Conservation (phyloP, 192 early-diverging fungal genomes). For the Rhizophagus sp. region DNA sequence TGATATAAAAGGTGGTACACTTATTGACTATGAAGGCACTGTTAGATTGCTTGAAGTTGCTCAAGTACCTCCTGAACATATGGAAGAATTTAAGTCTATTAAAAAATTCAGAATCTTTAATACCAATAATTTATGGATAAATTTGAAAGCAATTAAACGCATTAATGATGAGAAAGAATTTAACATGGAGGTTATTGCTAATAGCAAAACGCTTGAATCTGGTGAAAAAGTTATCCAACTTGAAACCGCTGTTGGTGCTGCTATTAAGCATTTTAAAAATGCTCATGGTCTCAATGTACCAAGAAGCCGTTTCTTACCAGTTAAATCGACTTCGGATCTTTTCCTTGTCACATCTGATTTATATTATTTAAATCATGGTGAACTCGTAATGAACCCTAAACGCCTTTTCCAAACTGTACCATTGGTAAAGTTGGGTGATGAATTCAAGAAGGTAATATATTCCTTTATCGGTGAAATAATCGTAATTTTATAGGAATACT, state of each 20-base stretch:
- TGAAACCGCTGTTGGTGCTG: slow-evolving; percentile 98
- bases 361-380: slow-evolving; percentile 91
- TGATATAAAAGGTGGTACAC: slow-evolving; percentile 99
- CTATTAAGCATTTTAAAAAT: slow-evolving; percentile 95
- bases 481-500: background rate
- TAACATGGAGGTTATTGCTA: slow-evolving; percentile 94
- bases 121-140: slow-evolving; percentile 93
- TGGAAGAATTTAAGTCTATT: slow-evolving; percentile 98
- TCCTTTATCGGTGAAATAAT: background rate
- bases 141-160: slow-evolving; percentile 83
- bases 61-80: slow-evolving; percentile 95
- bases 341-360: slow-evolving; percentile 96
- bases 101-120: slow-evolving; percentile 99
- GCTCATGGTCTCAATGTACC: slow-evolving; percentile 99
- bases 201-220: slow-evolving; percentile 90
- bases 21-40: slow-evolving; percentile 95
- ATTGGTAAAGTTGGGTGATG: slow-evolving; percentile 94
- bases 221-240: slow-evolving; percentile 98
- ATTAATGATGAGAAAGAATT: slow-evolving; percentile 74
- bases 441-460: slow-evolving; percentile 89
- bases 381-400: slow-evolving; percentile 90
- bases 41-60: slow-evolving; percentile 96
- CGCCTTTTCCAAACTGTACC: slow-evolving; percentile 92
- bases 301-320: slow-evolving; percentile 95
- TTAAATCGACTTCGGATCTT: slow-evolving; percentile 96